phyloP scores from a whole-genome alignment of 352 stramenopile genomes.

The Phytopythium boreale region DNA sequence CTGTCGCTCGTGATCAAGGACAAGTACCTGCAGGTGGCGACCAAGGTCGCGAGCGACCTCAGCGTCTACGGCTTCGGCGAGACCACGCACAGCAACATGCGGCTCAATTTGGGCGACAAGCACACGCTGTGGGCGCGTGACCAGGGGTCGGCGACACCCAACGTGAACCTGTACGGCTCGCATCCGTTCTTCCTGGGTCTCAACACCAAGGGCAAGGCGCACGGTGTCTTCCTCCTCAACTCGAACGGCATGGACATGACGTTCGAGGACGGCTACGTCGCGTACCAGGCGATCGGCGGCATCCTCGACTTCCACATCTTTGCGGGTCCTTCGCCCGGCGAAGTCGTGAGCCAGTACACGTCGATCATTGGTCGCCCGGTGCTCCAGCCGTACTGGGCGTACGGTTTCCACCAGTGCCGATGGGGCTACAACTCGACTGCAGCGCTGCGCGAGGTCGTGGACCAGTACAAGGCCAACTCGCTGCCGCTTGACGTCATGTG shows the following conservation, averaged over 20 bases:
- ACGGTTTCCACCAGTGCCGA: conserved; percentile 69
- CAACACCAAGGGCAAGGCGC: conserved; percentile 32
- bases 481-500: conserved; percentile 58
- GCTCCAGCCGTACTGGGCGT: conserved; percentile 66
- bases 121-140: conserved; percentile 50
- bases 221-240: conserved; percentile 58
- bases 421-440: conserved; percentile 35
- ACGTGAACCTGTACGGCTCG: conserved; percentile 56
- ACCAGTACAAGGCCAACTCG: conserved; percentile 32
- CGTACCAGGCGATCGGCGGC: conserved; percentile 54
- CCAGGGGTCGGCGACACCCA: conserved; percentile 18
- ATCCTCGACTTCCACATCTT: conserved; percentile 65
- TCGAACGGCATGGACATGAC: conserved; percentile 70
- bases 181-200: conserved; percentile 59
- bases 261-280: conserved; percentile 30
- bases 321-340: conserved; percentile 29
- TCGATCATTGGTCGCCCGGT: conserved; percentile 48
- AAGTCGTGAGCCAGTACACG: conserved; percentile 57
- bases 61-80: conserved; percentile 41
- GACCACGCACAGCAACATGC: conserved; percentile 32
- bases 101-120: conserved; percentile 38
- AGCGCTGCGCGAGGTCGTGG: conserved; percentile 33
- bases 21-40: conserved; percentile 38
- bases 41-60: conserved; percentile 17
- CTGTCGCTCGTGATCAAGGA: conserved; percentile 38